These are phyloP conservation scores for Poa annua DNA, from an alignment of 176 grass and related monocot genomes.

Conservation along the genomic window DNA sequence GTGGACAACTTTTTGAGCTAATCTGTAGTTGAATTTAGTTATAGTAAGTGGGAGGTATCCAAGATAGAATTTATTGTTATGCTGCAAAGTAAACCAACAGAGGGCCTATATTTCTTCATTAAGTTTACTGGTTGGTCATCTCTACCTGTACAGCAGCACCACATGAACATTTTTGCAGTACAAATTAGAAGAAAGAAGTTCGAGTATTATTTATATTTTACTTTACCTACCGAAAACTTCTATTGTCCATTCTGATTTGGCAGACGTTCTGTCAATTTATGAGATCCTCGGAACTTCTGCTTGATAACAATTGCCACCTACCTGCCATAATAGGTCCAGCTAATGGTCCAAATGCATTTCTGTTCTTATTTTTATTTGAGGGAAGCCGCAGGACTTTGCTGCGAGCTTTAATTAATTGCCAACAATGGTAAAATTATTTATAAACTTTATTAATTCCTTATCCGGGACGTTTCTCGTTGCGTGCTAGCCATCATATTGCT, in stretches of 20 bases:
- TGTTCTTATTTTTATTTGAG: too few relatives aligned
- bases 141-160: conserved; percentile 17
- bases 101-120: conserved; percentile 8
- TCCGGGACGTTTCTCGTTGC: neutral
- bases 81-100: conserved; percentile 29
- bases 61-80: neutral
- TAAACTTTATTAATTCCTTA: too few relatives aligned
- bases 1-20: neutral
- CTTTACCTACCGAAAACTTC: conserved; percentile 6
- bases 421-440: too few relatives aligned
- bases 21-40: neutral
- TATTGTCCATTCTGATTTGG: conserved; percentile 38
- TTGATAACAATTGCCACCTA: neutral
- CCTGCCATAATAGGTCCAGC: too few relatives aligned
- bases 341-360: too few relatives aligned
- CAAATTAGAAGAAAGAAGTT: neutral
- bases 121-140: conserved; percentile 12
- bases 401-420: too few relatives aligned
- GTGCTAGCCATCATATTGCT: neutral
- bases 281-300: conserved; percentile 19
- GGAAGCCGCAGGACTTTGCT: too few relatives aligned
- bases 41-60: conserved; percentile 6
- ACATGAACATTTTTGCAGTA: neutral
- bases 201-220: conserved; percentile 28
- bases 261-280: conserved; percentile 9